Percentiles rank a stretch among this genome's conserved stretches.
Conservation (phyloP, 2,329 filamentous ascomycete species). For the Triangularia setosa region DNA sequence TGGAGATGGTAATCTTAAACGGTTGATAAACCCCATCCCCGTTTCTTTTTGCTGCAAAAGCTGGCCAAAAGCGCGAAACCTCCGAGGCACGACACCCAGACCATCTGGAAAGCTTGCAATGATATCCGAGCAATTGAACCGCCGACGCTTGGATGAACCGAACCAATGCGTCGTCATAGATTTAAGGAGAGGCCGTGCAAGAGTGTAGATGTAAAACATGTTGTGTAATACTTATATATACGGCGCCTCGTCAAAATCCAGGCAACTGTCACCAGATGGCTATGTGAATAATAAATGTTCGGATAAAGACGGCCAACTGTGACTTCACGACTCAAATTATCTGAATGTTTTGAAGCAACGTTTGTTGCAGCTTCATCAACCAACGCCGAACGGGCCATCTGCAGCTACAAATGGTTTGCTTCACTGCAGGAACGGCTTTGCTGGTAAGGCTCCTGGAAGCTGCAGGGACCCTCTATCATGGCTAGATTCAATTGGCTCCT, state of each 20-base stretch:
- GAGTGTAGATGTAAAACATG: not conserved
- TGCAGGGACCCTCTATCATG: not conserved
- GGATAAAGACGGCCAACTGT: no score
- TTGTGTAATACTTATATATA: not conserved
- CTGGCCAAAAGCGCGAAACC: not conserved
- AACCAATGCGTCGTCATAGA: not conserved
- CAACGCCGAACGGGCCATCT: not conserved
- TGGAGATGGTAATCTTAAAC: conserved; percentile 7
- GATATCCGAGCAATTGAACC: not conserved
- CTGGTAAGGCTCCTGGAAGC: not conserved
- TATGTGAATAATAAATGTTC: no score
- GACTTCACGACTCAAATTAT: not conserved
- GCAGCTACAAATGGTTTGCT: not conserved
- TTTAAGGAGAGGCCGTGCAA: not conserved
- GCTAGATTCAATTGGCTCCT: not conserved
- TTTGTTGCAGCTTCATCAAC: not conserved
- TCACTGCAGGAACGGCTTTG: not conserved
- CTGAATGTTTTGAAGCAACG: not conserved
- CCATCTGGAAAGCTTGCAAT: not conserved
- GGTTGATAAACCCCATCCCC: not conserved
- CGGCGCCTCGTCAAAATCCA: not conserved
- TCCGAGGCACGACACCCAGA: not conserved
- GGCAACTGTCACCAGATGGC: not conserved
- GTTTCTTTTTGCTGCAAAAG: not conserved
- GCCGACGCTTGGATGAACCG: not conserved